Evolutionary conservation across 2,329 filamentous ascomycete species (phyloP), one percentile per base, ranked within the genome.

Genomic region (Karstenula rhodostoma): DNA sequence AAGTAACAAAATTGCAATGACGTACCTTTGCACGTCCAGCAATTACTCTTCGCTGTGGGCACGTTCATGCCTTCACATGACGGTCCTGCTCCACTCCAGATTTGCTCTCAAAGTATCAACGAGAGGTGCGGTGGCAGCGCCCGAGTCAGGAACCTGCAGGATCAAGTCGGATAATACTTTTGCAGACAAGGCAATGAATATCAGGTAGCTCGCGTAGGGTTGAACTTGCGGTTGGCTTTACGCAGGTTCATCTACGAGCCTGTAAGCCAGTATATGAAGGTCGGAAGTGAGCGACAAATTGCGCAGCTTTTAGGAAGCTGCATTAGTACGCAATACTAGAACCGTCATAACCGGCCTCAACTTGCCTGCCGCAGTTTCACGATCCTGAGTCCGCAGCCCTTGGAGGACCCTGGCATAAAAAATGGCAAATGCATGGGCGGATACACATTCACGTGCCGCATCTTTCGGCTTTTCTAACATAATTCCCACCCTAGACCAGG

Each of bases 1-100:
- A 43, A 19, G 37, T 9, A 27, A 47, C 22, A 47, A 47, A 25
- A 17, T 12, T 17, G 12, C 17, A 19, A 19, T 23, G 5, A 56
- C 61, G 23, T 70, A 81, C 79, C 75, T 73, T 80, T 81, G 69
- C 79, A 81, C 29, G 79, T 81, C 79, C 79, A 81, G 58, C 79
- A 81, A 60, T 67, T 69, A 23, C 53, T 62, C 32, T 63, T 60
- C 27, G 64, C 62, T 50, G 56, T 59, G 29, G 54, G 35, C 58
- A 56, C 57, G 1, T n/a, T 59, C 61, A 63, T 64, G 8, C 35
- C 35, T 42, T 22, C 33, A 33, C 49, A 52, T 52, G 33, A 17
- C 35, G 15, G 19, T 10, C 15, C 25, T 33, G 9, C 40, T 22
- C 33, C 23, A 10, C 9, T 19, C 35, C 37, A 9, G 12, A 15